Percentiles rank a stretch among this genome's conserved stretches.
Conservation (phyloP, 495 filamentous ascomycete genomes). For the Neurospora sp. region DNA sequence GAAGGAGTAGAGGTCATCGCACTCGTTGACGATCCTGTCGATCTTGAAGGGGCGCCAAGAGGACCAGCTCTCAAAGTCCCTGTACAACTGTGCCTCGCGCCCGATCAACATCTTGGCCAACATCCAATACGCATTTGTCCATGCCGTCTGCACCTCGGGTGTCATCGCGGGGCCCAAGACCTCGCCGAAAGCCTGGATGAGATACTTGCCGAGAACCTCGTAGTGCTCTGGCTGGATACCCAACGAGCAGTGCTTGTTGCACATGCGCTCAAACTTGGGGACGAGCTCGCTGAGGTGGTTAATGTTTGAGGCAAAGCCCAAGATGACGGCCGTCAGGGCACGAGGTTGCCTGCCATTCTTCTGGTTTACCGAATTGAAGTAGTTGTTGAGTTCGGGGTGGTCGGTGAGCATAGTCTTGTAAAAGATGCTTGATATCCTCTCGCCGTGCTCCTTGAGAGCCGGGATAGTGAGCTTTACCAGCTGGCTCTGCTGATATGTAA, state of each 20-base stretch:
- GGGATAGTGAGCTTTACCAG: constrained; percentile 37
- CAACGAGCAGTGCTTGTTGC: constrained; percentile 64
- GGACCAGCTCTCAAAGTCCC: constrained; percentile 45
- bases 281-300: constrained; percentile 54
- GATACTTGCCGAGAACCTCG: constrained; percentile 55
- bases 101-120: constrained; percentile 61
- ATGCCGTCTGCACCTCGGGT: constrained; percentile 52
- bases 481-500: constrained; percentile 31
- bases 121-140: constrained; percentile 61
- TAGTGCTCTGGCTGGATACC: constrained; percentile 62
- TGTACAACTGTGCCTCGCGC: constrained; percentile 51
- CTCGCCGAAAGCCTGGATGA: constrained; percentile 55
- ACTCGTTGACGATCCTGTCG: constrained; percentile 50
- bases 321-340: constrained; percentile 55
- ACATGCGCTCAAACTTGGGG: constrained; percentile 59
- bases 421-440: constrained; percentile 54
- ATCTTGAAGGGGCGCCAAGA: constrained; percentile 61
- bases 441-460: constrained; percentile 51
- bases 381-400: constrained; percentile 52
- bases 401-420: constrained; percentile 58
- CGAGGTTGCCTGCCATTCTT: constrained; percentile 55
- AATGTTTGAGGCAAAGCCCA: constrained; percentile 61
- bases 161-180: constrained; percentile 60
- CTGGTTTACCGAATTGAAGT: constrained; percentile 65
- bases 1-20: constrained; percentile 58